Evolutionary conservation across 1,139 yeast species (phyloP), one percentile per base, ranked within the genome.

Genomic region (Kodamaea sp.): DNA sequence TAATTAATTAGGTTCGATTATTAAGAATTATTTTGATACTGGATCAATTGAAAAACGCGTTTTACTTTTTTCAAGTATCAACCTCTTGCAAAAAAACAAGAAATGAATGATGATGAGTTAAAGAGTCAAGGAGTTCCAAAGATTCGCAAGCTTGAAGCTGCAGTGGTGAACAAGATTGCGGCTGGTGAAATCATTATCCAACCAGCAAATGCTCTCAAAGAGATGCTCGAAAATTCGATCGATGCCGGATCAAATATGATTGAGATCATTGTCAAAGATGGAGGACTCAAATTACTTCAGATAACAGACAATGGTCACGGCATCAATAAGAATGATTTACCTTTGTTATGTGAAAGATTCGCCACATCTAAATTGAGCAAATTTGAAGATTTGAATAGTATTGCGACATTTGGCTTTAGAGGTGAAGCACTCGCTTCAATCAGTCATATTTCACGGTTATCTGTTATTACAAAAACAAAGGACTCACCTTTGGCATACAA

Each of bases 171-270:
- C 58, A 76, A 84, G 44, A 92, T 94, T 24, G 98, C 99, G 0
- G 98, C 99, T 1, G 98, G 98, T 1, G 98, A 94, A 63, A 88
- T 94, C 63, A 87, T 94, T 43, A 76, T 90, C 27, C 94, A 90
- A 6, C 98, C 98, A 0, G 86, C 94, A 2, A 92, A 92, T 51
- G 81, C 83, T 0, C 57, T 78, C 26, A 78, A 78, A 49, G 83
- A 78, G 51, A 54, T 78, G 55, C 54, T 78, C 33, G 83, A 78
- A 48, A 78, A 78, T 52, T 64, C 79, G 6, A 73, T 76, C 15
- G 81, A 76, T 49, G 81, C 81, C 1, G 50, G 58, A 2, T 53
- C 80, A 7, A 60, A 78, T 5, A 60, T 65, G 49, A 65, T 78
- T 10, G 82, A 77, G 24, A 63, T 78, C 12, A 50, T 70, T 5